Base-by-base conservation (phyloP, 306 rosid species). In the Casuarina equisetifolia region DNA sequence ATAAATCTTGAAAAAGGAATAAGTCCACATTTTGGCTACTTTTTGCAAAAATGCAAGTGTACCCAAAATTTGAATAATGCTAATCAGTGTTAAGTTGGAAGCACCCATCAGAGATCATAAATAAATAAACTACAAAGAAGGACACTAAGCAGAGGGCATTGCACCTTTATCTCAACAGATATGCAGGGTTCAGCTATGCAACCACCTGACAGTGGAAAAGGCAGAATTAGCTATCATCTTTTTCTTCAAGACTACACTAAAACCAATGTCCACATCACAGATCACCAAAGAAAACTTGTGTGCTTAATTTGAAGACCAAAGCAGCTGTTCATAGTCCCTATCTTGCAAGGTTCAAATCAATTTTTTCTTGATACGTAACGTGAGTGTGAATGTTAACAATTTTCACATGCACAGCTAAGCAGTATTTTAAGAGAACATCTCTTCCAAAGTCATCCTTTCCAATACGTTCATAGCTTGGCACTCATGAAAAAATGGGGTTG, bases 1-100 rank as follows among this genome's bases (percentile, higher is more conserved):
- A 96, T 89, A 79, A 87, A 91, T 76, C 84, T 89, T 80, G 99
- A 90, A 76, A 76, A 66, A n/a, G 99, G 97, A 74, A 93, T 89
- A 79, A 92, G 92, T 82, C 99, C 99, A 39, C 99, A 92, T 83
- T 92, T 96, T 71, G 99, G 96, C 98, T 96, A 77, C 70, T 73
- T 82, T 85, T 77, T 50, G 32, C 38, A 48, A 81, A 78, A 69
- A 16, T 63, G 72, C 59, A 79, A 74, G 75, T 52, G 81, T 73
- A 54, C 54, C n/a, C 4, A 72, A 61, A 11, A 50, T 17, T 49
- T 19, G 4, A 45, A 77, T 10, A 54, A 66, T 40, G 48, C 16
- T 17, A 40, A 11, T 66, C 3, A 7, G 49, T n/a, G 25, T 66
- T 40, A 6, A 17, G 17, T 66, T 40, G 25, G 5, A 78, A 78